These are phyloP conservation scores for Aspergillus aculeatinus DNA, from an alignment of 2,329 filamentous ascomycete species.

Conservation along the genomic window DNA sequence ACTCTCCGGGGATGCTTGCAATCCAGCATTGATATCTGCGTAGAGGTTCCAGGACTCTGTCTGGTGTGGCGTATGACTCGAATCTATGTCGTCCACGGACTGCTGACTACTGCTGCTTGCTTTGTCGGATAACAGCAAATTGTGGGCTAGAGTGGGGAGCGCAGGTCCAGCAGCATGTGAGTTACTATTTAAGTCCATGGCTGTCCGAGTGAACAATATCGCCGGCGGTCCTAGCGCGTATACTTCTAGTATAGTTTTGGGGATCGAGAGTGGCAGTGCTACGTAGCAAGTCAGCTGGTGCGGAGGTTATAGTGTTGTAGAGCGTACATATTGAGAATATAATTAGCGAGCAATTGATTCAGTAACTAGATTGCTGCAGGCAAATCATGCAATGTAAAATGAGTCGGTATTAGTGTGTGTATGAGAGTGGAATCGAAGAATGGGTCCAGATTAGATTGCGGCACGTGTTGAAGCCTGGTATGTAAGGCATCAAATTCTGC, in stretches of 20 bases:
- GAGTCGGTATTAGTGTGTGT: too few species aligned
- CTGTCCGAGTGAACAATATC: neutral
- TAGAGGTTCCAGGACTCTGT: constrained; percentile 27
- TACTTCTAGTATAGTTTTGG: neutral
- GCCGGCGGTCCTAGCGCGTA: too few species aligned
- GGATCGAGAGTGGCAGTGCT: neutral
- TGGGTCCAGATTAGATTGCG: neutral
- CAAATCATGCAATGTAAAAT: too few species aligned
- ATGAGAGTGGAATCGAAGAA: neutral
- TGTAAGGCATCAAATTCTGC: constrained; percentile 5
- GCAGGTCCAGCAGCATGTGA: constrained; percentile 33
- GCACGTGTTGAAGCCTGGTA: constrained; percentile 7
- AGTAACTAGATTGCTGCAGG: too few species aligned
- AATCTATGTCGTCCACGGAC: neutral
- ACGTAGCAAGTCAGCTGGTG: neutral
- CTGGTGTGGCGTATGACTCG: neutral
- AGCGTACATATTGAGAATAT: neutral
- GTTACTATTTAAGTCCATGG: constrained; percentile 19
- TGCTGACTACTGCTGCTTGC: neutral
- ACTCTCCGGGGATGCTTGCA: constrained; percentile 10
- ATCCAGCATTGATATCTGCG: constrained; percentile 23
- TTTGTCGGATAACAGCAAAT: constrained; percentile 22
- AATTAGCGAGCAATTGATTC: too few species aligned
- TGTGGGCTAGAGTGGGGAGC: constrained; percentile 32
- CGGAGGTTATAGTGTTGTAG: neutral